phyloP scores from a whole-genome alignment of 83 land plant genomes.

The Picea mariana region DNA sequence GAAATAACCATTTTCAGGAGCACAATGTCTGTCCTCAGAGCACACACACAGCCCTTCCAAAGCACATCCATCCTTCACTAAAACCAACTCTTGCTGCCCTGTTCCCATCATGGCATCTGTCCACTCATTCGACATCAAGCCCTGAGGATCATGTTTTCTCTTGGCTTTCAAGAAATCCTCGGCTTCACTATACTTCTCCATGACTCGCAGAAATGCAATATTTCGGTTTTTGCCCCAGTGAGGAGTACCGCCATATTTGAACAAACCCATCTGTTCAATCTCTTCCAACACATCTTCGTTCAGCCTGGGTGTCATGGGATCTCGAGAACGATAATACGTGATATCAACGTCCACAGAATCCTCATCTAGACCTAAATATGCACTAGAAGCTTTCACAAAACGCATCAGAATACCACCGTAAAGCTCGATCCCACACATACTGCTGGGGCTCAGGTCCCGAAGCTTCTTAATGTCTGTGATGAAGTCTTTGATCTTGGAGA shows the following conservation, averaged over 20 bases:
- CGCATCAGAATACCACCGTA: neutral
- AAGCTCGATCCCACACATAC: too few relatives aligned
- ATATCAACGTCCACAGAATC: conserved; percentile 61
- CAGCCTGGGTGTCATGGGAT: too few relatives aligned
- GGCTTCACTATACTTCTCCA: conserved; percentile 41
- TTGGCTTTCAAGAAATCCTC: conserved; percentile 22
- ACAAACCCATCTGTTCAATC: conserved; percentile 63
- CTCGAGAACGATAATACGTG: conserved; percentile 48
- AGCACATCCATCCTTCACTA: neutral
- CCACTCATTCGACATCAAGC: conserved; percentile 72
- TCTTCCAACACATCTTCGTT: too few relatives aligned
- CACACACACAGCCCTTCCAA: too few relatives aligned
- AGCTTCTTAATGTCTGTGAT: conserved; percentile 55
- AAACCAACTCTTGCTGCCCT: neutral
- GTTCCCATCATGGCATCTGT: conserved; percentile 8
- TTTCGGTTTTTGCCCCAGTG: conserved; percentile 69
- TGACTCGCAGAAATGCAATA: conserved; percentile 33
- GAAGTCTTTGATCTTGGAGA: conserved; percentile 24
- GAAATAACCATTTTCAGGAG: conserved; percentile 24
- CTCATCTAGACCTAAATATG: conserved; percentile 51
- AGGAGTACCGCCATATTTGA: conserved; percentile 69
- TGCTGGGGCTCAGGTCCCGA: conserved; percentile 6
- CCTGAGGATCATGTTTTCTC: conserved; percentile 47
- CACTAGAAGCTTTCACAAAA: conserved; percentile 29
- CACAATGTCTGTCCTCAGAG: neutral